Evolutionary conservation across 1,139 yeast genomes (phyloP), one percentile per base, ranked within the genome.

Genomic region (Pichia norvegensis): DNA sequence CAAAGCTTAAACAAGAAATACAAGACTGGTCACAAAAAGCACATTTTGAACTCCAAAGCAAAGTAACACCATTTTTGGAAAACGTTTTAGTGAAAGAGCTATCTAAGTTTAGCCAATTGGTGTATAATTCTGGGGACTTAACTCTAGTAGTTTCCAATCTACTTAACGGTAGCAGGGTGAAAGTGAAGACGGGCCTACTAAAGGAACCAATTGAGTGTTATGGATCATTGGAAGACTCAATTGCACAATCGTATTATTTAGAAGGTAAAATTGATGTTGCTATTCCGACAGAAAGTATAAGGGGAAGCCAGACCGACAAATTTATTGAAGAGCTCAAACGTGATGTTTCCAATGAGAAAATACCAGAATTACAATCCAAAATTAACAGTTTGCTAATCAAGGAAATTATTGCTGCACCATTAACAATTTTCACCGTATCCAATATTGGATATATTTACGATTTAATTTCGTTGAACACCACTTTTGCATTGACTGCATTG

Each of bases 21-120:
- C 51, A 48, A 14, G 50, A 50, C 13, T 62, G 66, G 67, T 50
- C 64, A 1, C 65, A 61, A 47, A 37, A 42, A 6, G 57, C 66
- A 1, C 67, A 64, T 52, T 54, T 56, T 41, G 65, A 62, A 44
- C 47, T 64, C 33, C 67, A 64, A 45, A 52, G 62, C 2, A 54
- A 54, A 22, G 56, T 63, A 10, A 47, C 51, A 1, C 65, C 65
- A 14, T 62, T 56, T 40, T 45, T 61, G 33, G 56, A 61, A 4
- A 47, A 55, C 20, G 49, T 52, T 2, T 43, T 62, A 7, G 43
- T 60, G 20, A 50, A 49, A 23, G 53, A 59, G 23, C 56, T 57
- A 36, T 55, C 63, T 17, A 57, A 54, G 25, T 49, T 62, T 9
- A 52, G 55, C 21, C 61, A 58, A 46, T 44, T 63, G 11, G 37